Conservation (phyloP, 2,329 filamentous ascomycete genomes). For the Exophiala dermatitidis region DNA sequence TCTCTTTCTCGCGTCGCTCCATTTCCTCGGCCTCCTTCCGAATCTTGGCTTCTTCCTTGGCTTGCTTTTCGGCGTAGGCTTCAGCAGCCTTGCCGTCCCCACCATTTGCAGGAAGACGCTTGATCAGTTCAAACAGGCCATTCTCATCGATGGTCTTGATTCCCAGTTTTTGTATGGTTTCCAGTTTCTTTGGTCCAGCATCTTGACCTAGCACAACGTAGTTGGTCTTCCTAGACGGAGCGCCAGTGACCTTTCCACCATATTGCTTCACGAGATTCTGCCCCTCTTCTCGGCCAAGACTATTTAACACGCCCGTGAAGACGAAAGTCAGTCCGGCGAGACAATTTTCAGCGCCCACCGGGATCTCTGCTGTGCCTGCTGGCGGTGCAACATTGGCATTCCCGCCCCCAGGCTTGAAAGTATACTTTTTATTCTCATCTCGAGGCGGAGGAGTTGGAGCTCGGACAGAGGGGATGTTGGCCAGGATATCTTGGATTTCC, state of each 20-base stretch:
- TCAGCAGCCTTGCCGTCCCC: conserved; percentile 82
- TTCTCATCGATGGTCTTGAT: conserved; percentile 93
- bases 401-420: conserved; percentile 32
- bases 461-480: conserved; percentile 75
- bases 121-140: conserved; percentile 80
- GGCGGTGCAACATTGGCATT: conserved; percentile 56
- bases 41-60: conserved; percentile 76
- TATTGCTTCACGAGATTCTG: conserved; percentile 84
- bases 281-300: conserved; percentile 75
- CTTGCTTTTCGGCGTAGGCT: conserved; percentile 75
- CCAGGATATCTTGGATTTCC: conserved; percentile 73
- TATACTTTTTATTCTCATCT: conserved; percentile 64
- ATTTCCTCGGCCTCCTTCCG: conserved; percentile 75
- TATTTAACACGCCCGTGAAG: conserved; percentile 81
- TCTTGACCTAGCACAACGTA: conserved; percentile 88
- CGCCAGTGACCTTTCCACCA: conserved; percentile 79
- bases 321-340: conserved; percentile 85
- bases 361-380: conserved; percentile 62
- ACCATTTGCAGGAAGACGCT: conserved; percentile 71
- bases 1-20: conserved; percentile 65
- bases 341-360: conserved; percentile 79
- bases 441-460: conserved; percentile 76
- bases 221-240: conserved; percentile 85
- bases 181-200: conserved; percentile 85
- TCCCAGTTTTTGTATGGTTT: conserved; percentile 69